A percentile compares a stretch with the other conserved stretches of the same genome.
Evolutionary conservation across 2,329 filamentous ascomycete species (phyloP).

Genomic region (Pestalotiopsis sp.): DNA sequence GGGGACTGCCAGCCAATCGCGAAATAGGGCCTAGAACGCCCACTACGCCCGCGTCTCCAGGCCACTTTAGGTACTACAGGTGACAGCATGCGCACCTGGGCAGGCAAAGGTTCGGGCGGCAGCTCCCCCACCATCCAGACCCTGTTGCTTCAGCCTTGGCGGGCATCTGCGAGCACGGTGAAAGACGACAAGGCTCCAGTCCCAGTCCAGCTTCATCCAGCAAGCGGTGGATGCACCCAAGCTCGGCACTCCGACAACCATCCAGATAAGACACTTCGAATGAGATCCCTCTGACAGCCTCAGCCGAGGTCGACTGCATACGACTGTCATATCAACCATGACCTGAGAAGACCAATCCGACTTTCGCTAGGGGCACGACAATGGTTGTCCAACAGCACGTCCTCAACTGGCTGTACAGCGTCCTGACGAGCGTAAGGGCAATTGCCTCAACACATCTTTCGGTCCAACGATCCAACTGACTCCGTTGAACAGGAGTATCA

Average conservation of each 20-base stretch:
- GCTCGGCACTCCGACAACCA: not conserved
- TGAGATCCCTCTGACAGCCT: not conserved
- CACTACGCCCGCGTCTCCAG: not conserved
- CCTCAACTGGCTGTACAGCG: conserved; percentile 93
- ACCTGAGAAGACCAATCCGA: not conserved
- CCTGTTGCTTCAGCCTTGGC: conserved; percentile 17
- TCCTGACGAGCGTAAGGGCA: conserved; percentile 71
- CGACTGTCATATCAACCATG: not conserved
- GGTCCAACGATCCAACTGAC: conserved; percentile 10
- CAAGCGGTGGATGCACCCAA: not conserved
- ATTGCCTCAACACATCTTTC: not conserved
- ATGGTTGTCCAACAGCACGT: conserved; percentile 85
- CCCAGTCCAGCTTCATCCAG: conserved; percentile 3
- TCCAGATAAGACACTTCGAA: not conserved
- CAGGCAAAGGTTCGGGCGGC: not conserved
- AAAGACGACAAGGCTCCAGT: conserved; percentile 12
- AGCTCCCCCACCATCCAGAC: conserved; percentile 1
- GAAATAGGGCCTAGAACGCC: not conserved
- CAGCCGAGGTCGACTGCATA: not conserved
- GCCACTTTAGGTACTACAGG: not conserved
- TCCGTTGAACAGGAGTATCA: conserved; percentile 75
- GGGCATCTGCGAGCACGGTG: not conserved
- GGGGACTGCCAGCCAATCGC: not conserved
- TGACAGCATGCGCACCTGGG: not conserved
- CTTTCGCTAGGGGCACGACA: conserved; percentile 25